Evolutionary conservation across 768 basidiomycete genomes (phyloP).

Genomic region (Gelatoporia subvermispora): DNA sequence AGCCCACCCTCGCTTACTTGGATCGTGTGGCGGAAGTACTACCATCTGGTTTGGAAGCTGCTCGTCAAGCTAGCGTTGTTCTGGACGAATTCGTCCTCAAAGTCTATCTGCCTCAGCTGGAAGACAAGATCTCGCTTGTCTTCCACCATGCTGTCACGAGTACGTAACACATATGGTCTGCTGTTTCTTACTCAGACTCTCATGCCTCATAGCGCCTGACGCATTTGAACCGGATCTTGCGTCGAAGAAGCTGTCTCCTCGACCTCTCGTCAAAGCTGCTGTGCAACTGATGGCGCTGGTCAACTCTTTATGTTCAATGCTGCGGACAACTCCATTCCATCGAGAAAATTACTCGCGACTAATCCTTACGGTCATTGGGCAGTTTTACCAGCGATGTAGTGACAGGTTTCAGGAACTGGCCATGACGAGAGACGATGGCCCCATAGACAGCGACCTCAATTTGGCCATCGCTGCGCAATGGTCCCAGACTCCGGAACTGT

Average conservation of each 20-base stretch:
- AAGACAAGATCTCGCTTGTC: conserved; percentile 84
- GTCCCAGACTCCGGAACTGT: conserved; percentile 84
- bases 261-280: conserved; percentile 76
- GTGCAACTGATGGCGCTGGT: conserved; percentile 85
- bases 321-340: conserved; percentile 89
- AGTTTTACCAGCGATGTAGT: conserved; percentile 93
- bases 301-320: conserved; percentile 89
- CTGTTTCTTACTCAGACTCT: background rate
- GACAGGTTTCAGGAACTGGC: conserved; percentile 80
- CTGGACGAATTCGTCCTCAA: conserved; percentile 91
- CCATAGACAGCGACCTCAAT: conserved; percentile 25
- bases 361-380: conserved; percentile 89
- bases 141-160: conserved; percentile 85
- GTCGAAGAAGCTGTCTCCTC: conserved; percentile 56
- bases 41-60: conserved; percentile 65
- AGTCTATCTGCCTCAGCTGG: conserved; percentile 90
- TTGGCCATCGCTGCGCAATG: conserved; percentile 67
- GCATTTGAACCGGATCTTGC: conserved; percentile 81
- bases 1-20: conserved; percentile 85
- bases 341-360: conserved; percentile 91
- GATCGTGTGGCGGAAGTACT: conserved; percentile 65
- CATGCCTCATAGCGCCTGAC: conserved; percentile 54
- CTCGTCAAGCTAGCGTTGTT: conserved; percentile 62
- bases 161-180: conserved; percentile 25
- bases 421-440: conserved; percentile 29